Percentiles rank a stretch among this genome's conserved stretches.
phyloP scores from a whole-genome alignment of 129 eudicot species.

The Helianthus annuus region HanXRQr2.0-SUNRISE NC_035446.2:114658295-114658794 shows the following conservation, averaged over 20 bases:
- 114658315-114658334: background rate
- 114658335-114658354: conserved; percentile 5
- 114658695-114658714: background rate
- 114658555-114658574: conserved; percentile 61
- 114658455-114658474: conserved; percentile 80
- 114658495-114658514: conserved; percentile 20
- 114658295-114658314: background rate
- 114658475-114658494: conserved; percentile 13
- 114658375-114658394: conserved; percentile 91
- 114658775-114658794: no score
- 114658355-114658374: conserved; percentile 65
- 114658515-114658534: background rate
- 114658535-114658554: conserved; percentile 53
- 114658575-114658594: conserved; percentile 30
- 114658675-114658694: background rate
- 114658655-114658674: conserved; percentile 11
- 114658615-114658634: conserved; percentile 14
- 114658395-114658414: conserved; percentile 89
- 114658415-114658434: conserved; percentile 72
- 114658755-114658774: no score
- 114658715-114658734: background rate
- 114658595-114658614: conserved; percentile 82
- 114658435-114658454: conserved; percentile 65
- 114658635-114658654: background rate
- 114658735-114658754: no score